These are phyloP conservation scores for Colletotrichum sidae DNA, from an alignment of 2,329 filamentous ascomycete species.

Conservation along the genomic window DNA sequence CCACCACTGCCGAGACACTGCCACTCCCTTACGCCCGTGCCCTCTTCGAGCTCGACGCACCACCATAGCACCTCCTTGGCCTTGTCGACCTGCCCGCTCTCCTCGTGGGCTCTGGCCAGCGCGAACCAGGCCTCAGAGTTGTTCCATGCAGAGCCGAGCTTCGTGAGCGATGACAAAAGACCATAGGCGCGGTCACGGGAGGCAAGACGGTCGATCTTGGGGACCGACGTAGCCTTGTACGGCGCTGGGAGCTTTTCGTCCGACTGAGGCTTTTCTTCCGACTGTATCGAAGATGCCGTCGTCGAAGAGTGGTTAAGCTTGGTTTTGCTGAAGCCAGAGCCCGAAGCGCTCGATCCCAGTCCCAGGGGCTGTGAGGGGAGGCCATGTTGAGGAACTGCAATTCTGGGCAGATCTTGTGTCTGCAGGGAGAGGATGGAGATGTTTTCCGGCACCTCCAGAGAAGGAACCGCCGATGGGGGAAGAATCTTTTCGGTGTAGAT, in stretches of 20 bases:
- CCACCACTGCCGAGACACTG: constrained; percentile 73
- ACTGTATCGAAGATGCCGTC: constrained; percentile 28
- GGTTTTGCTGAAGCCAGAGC: constrained; percentile 33
- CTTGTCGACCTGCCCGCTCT: constrained; percentile 85
- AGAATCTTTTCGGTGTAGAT: constrained; percentile 79
- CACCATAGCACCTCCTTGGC: constrained; percentile 96
- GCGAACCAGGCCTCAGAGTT: constrained; percentile 93
- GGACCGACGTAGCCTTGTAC: constrained; percentile 71
- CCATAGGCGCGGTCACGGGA: constrained; percentile 90
- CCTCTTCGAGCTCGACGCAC: constrained; percentile 95
- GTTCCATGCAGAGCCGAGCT: constrained; percentile 90
- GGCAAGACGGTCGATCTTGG: constrained; percentile 84
- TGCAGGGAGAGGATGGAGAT: constrained; percentile 34
- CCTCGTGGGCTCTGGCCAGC: constrained; percentile 87
- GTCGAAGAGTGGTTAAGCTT: constrained; percentile 32
- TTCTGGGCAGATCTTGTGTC: constrained; percentile 24
- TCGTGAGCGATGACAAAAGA: constrained; percentile 84
- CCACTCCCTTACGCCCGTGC: constrained; percentile 83
- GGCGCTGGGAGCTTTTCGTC: constrained; percentile 60
- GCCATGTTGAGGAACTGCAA: constrained; percentile 21
- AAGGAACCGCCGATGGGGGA: constrained; percentile 65
- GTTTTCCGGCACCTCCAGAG: constrained; percentile 50
- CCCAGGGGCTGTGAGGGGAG: constrained; percentile 62
- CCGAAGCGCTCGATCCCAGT: constrained; percentile 46
- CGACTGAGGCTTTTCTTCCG: constrained; percentile 40